These are phyloP conservation scores for Seiridium unicorne DNA, from an alignment of 2,329 filamentous ascomycete genomes.

Conservation along the genomic window DNA sequence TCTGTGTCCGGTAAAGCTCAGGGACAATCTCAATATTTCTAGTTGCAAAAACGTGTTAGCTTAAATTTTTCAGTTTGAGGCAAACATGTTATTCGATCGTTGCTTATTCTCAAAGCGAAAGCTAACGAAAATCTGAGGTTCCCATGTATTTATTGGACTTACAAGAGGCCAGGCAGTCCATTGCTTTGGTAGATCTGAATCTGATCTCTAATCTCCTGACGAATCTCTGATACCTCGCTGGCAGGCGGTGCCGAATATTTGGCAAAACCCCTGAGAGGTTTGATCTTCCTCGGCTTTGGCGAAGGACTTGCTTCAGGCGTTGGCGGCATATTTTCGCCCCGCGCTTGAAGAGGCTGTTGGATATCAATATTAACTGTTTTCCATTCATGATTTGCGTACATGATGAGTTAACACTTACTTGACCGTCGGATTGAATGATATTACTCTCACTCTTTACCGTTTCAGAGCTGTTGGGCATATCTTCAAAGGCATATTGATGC, in stretches of 20 bases:
- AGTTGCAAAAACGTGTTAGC: too few relatives aligned
- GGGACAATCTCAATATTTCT: conserved; percentile 27
- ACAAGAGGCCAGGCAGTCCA: conserved; percentile 28
- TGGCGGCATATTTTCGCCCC: background rate
- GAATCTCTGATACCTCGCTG: conserved; percentile 8
- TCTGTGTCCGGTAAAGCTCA: conserved; percentile 28
- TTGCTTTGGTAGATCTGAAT: conserved; percentile 25
- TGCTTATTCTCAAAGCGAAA: too few relatives aligned
- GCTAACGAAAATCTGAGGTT: too few relatives aligned
- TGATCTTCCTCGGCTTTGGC: background rate
- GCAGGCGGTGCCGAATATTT: background rate
- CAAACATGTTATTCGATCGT: too few relatives aligned
- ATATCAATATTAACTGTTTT: background rate
- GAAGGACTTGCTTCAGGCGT: background rate
- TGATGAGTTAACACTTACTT: background rate
- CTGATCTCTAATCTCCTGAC: conserved; percentile 21
- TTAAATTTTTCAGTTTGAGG: too few relatives aligned
- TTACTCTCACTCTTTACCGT: background rate
- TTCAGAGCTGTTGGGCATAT: background rate
- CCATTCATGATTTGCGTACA: background rate
- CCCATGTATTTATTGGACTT: too few relatives aligned
- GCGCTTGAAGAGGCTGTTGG: background rate
- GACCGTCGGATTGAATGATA: background rate
- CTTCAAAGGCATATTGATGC: conserved; percentile 1
- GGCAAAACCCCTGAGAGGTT: background rate